phyloP scores from a whole-genome alignment of 1,284 basidiomycete species.

The Phaffia rhodozyma region DNA sequence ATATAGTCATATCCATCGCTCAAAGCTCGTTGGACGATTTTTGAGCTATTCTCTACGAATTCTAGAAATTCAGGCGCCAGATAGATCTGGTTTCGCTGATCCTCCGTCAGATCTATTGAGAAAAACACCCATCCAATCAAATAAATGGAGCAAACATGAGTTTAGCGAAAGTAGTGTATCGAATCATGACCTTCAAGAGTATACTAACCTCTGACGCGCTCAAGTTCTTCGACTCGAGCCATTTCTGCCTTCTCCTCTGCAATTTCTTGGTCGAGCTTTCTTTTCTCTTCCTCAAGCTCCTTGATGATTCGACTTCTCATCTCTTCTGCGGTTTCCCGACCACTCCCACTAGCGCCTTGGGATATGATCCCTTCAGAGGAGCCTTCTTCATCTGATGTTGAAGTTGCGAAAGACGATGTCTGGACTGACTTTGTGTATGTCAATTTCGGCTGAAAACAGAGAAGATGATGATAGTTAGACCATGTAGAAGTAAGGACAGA shows the following conservation, averaged over 20 bases:
- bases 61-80: slow-evolving; percentile 77
- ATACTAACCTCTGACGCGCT: slow-evolving; percentile 51
- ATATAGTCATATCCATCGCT: slow-evolving; percentile 96
- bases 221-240: slow-evolving; percentile 67
- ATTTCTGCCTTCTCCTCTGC: slow-evolving; percentile 71
- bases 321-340: slow-evolving; percentile 52
- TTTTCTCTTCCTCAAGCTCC: slow-evolving; percentile 46
- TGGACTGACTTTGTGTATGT: slow-evolving; percentile 92
- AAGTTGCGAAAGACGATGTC: slow-evolving; percentile 41
- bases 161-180: neutral
- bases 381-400: slow-evolving; percentile 34
- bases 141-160: slow-evolving; percentile 11
- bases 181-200: neutral
- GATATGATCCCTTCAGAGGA: slow-evolving; percentile 23
- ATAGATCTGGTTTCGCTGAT: slow-evolving; percentile 68
- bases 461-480: neutral
- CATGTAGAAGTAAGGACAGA: neutral
- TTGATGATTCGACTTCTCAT: slow-evolving; percentile 51
- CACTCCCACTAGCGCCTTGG: slow-evolving; percentile 21
- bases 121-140: neutral
- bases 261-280: slow-evolving; percentile 59
- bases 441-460: slow-evolving; percentile 35
- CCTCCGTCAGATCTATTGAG: slow-evolving; percentile 60
- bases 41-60: slow-evolving; percentile 89
- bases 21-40: slow-evolving; percentile 89